Base-by-base conservation (phyloP, 2,329 filamentous ascomycete genomes). In the Fusarium globosum region DNA sequence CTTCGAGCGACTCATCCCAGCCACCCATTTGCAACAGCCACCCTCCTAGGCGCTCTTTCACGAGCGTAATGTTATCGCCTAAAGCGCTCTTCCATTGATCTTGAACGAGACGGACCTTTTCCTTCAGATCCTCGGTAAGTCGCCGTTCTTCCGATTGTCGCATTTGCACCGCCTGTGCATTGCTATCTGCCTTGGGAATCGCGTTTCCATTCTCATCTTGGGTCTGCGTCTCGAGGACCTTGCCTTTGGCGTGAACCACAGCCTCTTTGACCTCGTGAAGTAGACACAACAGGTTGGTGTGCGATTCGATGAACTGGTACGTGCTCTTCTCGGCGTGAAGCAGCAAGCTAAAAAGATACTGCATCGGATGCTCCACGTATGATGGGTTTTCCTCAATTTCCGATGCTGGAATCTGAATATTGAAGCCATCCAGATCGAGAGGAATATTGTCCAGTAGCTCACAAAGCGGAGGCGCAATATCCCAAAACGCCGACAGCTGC, bases 401-500 rank as follows among this genome's bases (percentile, higher is more conserved):
- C 23, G 90, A 86, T 0, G 88, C 80, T 0, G 96, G 95, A 51
- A 98, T 95, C 76, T 93, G 89, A 53, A 97, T 88, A 28, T 90
- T 86, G 82, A 97, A 95, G 11, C 82, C 83, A 14, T 82, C 81
- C 16, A 90, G 82, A 48, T 87, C 83, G 3, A 83, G 80, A 0
- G 95, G 95, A 28, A 98, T 91, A 77, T 93, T 93, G 68, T 97
- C 93, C 16, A 97, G 88, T 52, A 98, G 86, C 21, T 91, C 88
- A 33, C 92, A 87, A 1, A 99, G 87, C 7, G 92, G 91, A 6
- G 96, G 96, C 4, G 95, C 96, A 77, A 98, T 97, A 79, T 99
- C 96, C 96, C 96, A 99, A 81, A 98, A 99, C 0, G 96, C 95
- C 15, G 93, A 95, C 6, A 98, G 88, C 82, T 98, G 96, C 62